These are phyloP conservation scores for Kwoniella dendrophila DNA, from an alignment of 768 basidiomycete genomes.

Conservation along the genomic window DNA sequence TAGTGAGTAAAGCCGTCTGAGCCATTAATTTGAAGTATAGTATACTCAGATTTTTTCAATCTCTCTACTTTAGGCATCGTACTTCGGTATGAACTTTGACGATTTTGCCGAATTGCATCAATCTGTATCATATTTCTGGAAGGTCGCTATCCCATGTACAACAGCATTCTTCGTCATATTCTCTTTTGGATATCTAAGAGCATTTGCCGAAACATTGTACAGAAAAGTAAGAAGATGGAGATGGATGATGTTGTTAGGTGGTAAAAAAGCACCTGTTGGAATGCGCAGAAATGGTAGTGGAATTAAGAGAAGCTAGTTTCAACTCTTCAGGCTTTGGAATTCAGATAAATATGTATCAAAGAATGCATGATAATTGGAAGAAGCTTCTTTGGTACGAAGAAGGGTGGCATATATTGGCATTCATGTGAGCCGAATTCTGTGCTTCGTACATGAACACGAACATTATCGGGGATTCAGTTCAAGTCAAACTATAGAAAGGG, in stretches of 20 bases:
- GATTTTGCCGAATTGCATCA: conserved; percentile 36
- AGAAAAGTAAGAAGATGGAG: conserved; percentile 16
- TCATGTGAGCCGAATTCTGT: no score
- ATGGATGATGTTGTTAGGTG: conserved; percentile 12
- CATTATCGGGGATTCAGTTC: no score
- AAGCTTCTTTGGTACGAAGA: no score
- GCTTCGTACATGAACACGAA: no score
- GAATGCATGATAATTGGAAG: no score
- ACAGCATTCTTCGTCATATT: conserved; percentile 53
- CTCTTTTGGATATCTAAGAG: conserved; percentile 41
- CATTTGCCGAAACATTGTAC: conserved; percentile 10
- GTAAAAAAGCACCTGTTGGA: not conserved
- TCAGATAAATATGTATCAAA: no score
- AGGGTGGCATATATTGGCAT: no score
- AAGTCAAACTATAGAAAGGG: no score
- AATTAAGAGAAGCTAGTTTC: not conserved
- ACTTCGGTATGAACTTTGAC: conserved; percentile 53
- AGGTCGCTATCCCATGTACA: conserved; percentile 48
- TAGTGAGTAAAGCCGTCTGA: conserved; percentile 26
- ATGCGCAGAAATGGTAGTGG: not conserved
- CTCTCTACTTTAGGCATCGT: conserved; percentile 31
- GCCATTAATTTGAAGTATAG: no score
- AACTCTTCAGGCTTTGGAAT: no score
- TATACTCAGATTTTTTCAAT: not conserved
- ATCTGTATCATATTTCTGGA: conserved; percentile 52